phyloP scores from a whole-genome alignment of 805 yeast genomes.

The Kregervanrija pseudodelftensis region DNA sequence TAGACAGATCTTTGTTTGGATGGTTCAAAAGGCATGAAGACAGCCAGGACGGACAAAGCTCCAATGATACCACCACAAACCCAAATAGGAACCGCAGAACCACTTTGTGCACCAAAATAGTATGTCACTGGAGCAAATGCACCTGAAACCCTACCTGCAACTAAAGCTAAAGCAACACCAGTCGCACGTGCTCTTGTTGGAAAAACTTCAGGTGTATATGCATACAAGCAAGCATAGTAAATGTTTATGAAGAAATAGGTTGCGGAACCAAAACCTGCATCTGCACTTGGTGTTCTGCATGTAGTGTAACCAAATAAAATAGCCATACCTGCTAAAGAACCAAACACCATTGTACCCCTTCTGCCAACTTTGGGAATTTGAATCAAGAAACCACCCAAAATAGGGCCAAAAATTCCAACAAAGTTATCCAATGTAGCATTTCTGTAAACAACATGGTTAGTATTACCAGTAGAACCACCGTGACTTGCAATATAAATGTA shows the following conservation, averaged over 20 bases:
- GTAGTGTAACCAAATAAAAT: constrained; percentile 58
- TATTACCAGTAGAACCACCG: constrained; percentile 40
- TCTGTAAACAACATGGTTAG: constrained; percentile 36
- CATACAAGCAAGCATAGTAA: constrained; percentile 54
- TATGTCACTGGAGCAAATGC: constrained; percentile 52
- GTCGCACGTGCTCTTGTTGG: constrained; percentile 49
- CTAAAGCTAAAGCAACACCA: constrained; percentile 54
- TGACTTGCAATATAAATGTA: constrained; percentile 44
- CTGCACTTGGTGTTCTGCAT: constrained; percentile 46
- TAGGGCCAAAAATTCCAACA: constrained; percentile 45
- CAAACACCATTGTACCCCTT: constrained; percentile 47
- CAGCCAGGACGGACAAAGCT: constrained; percentile 36
- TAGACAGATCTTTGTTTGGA: constrained; percentile 30
- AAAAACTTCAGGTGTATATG: constrained; percentile 61
- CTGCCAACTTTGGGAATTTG: constrained; percentile 38
- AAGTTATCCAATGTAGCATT: constrained; percentile 42
- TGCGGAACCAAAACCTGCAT: constrained; percentile 42
- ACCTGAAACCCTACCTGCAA: constrained; percentile 45
- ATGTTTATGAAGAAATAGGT: constrained; percentile 43
- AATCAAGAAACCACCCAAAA: constrained; percentile 38
- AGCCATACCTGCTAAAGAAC: constrained; percentile 48
- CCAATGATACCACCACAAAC: constrained; percentile 53
- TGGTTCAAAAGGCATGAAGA: constrained; percentile 45
- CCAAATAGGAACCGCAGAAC: constrained; percentile 54
- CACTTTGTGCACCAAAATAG: constrained; percentile 39